phyloP scores from a whole-genome alignment of 2,329 filamentous ascomycete genomes.

The Aphanoascus verrucosus region DNA sequence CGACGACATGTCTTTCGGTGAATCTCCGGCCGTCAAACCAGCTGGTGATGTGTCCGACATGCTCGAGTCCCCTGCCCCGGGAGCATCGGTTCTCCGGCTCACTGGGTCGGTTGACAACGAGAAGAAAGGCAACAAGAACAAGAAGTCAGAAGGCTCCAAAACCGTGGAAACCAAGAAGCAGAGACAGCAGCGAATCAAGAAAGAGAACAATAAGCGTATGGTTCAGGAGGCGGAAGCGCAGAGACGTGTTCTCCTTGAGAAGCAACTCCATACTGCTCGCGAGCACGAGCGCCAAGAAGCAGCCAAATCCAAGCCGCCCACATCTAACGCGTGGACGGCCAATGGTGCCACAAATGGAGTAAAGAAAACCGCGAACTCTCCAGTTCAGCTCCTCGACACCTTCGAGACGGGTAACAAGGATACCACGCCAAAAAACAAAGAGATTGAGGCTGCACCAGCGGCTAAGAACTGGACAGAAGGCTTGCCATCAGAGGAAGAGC shows the following conservation, averaged over 20 bases:
- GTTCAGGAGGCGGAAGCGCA: conserved; percentile 69
- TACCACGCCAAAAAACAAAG: conserved; percentile 12
- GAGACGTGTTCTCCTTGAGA: conserved; percentile 65
- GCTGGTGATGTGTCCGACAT: conserved; percentile 74
- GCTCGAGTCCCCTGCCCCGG: conserved; percentile 62
- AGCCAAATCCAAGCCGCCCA: conserved; percentile 32
- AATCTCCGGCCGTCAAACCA: conserved; percentile 50
- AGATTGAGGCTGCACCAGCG: conserved; percentile 11
- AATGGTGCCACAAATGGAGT: conserved; percentile 20
- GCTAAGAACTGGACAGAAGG: conserved; percentile 37
- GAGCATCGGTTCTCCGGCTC: conserved; percentile 66
- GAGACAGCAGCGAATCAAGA: conserved; percentile 83
- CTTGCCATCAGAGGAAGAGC: conserved; percentile 51
- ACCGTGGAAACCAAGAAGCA: conserved; percentile 84
- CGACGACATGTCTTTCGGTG: conserved; percentile 62
- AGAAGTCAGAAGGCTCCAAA: conserved; percentile 51
- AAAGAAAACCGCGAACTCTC: conserved; percentile 12
- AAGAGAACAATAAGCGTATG: conserved; percentile 62
- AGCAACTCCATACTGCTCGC: conserved; percentile 70
- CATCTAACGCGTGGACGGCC: conserved; percentile 44
- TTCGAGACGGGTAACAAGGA: conserved; percentile 26
- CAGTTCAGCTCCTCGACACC: conserved; percentile 31
- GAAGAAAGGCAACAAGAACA: conserved; percentile 49
- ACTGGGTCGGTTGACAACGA: conserved; percentile 53
- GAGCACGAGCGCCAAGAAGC: conserved; percentile 74